These are phyloP conservation scores for Arachnomyces sp. DNA, from an alignment of 2,329 filamentous ascomycete species.

Conservation along the genomic window DNA sequence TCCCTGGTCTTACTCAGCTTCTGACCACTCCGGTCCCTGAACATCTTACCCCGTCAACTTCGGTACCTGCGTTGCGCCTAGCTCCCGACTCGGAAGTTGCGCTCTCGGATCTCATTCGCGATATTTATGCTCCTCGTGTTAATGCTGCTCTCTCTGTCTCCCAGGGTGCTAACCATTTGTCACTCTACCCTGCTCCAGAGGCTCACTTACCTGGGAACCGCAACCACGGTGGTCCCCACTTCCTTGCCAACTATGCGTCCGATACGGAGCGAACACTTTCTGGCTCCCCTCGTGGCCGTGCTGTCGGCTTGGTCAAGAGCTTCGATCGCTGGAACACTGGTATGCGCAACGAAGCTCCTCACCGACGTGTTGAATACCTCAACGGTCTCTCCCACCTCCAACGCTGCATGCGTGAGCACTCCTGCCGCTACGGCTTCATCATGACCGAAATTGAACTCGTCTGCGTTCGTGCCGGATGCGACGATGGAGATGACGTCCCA, in stretches of 20 bases:
- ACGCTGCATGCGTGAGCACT: conserved; percentile 85
- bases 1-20: conserved; percentile 64
- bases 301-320: conserved; percentile 79
- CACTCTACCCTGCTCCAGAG: conserved; percentile 34
- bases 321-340: conserved; percentile 94
- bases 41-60: conserved; percentile 29
- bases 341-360: conserved; percentile 77
- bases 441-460: conserved; percentile 93
- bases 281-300: conserved; percentile 49
- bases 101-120: conserved; percentile 65
- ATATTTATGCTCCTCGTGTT: conserved; percentile 75
- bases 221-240: conserved; percentile 41
- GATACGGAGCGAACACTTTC: conserved; percentile 42
- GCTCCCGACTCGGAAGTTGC: conserved; percentile 70
- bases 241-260: conserved; percentile 46
- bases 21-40: conserved; percentile 58
- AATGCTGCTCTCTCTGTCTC: conserved; percentile 75
- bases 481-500: conserved; percentile 53
- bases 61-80: conserved; percentile 41
- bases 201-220: conserved; percentile 27
- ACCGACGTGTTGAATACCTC: conserved; percentile 82
- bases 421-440: conserved; percentile 90
- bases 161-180: conserved; percentile 55
- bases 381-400: conserved; percentile 79
- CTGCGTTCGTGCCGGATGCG: conserved; percentile 68